Evolutionary conservation across 2,329 filamentous ascomycete genomes (phyloP), one percentile per base, ranked within the genome.

Genomic region (Phaeosphaeriaceae sp.): DNA sequence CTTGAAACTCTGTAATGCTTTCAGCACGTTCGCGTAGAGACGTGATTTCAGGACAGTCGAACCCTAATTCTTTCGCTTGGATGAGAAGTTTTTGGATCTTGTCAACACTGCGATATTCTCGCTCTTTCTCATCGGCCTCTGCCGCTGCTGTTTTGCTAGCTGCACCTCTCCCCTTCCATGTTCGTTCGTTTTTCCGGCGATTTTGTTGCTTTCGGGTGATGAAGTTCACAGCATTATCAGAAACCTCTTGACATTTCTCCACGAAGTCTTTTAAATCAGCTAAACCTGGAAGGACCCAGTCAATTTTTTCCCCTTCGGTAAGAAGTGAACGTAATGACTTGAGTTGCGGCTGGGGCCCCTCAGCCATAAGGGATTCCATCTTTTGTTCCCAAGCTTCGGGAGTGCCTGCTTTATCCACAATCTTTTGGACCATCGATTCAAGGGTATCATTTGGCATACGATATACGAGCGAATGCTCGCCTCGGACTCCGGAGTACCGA

Each of bases 171-270:
- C 86, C 84, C 58, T 91, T 89, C 85, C 89, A 94, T 36, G 84
- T 84, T 68, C 91, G 94, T 66, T 97, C 93, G 73, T 89, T 96
- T 76, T 97, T 97, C 54, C 93, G 90, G 56, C 94, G 89, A 68
- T 95, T 96, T 75, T 97, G 93, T 77, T 97, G 93, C 78, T 99
- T 99, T 63, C 94, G 89, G 50, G 94, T 92, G 67, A 92, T 96
- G 78, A 95, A 99, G 70, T 89, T 92, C 66, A 90, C 94, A 58
- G 94, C 94, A 76, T 97, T 93, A 66, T 97, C 94, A 56, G 97
- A 91, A 89, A 95, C 97, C 70, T 96, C 92, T 74, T 96, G 95
- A 79, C 94, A 97, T 66, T 90, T 88, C 63, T 96, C 92, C 72
- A 99, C 94, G 77, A 96, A 99, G 60, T 87, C 84, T 75, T 87